These are phyloP conservation scores for Xylona heveae DNA, from an alignment of 495 filamentous ascomycete species.

Conservation along the genomic window DNA sequence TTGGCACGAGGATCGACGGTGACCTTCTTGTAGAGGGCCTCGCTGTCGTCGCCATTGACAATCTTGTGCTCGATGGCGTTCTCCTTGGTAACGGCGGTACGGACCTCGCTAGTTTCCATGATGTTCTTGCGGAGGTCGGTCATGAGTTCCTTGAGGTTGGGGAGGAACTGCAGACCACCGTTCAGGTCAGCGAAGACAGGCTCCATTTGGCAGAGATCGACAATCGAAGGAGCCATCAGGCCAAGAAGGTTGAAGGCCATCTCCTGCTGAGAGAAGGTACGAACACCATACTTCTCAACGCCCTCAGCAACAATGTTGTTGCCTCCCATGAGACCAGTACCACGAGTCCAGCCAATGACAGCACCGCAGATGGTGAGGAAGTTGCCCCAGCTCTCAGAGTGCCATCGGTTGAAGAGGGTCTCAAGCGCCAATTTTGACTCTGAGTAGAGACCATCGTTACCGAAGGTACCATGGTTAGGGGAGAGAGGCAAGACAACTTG, in stretches of 20 bases:
- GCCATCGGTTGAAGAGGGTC: conserved; percentile 96
- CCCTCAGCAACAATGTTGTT: conserved; percentile 98
- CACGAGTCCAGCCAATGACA: conserved; percentile 97
- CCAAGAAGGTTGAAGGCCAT: conserved; percentile 99
- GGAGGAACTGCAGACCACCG: conserved; percentile 91
- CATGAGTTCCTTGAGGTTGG: conserved; percentile 90
- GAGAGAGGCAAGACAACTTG: conserved; percentile 92
- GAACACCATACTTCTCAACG: conserved; percentile 86
- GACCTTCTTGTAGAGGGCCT: conserved; percentile 84
- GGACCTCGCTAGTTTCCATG: conserved; percentile 84
- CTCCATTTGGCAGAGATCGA: conserved; percentile 87
- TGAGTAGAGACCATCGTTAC: conserved; percentile 93
- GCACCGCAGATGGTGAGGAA: conserved; percentile 98
- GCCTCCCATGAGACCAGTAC: conserved; percentile 91
- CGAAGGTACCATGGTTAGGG: conserved; percentile 96
- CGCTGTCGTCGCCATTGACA: conserved; percentile 82
- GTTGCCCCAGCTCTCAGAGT: conserved; percentile 91
- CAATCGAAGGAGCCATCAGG: conserved; percentile 83
- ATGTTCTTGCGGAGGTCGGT: conserved; percentile 72
- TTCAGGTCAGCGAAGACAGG: conserved; percentile 95
- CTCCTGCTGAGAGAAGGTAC: conserved; percentile 96
- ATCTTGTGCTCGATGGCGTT: conserved; percentile 94
- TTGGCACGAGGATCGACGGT: conserved; percentile 86
- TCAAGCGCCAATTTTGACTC: conserved; percentile 95
- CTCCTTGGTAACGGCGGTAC: conserved; percentile 84